These are phyloP conservation scores for Pseudogymnoascus pannorum DNA, from an alignment of 2,329 filamentous ascomycete species.

Conservation along the genomic window DNA sequence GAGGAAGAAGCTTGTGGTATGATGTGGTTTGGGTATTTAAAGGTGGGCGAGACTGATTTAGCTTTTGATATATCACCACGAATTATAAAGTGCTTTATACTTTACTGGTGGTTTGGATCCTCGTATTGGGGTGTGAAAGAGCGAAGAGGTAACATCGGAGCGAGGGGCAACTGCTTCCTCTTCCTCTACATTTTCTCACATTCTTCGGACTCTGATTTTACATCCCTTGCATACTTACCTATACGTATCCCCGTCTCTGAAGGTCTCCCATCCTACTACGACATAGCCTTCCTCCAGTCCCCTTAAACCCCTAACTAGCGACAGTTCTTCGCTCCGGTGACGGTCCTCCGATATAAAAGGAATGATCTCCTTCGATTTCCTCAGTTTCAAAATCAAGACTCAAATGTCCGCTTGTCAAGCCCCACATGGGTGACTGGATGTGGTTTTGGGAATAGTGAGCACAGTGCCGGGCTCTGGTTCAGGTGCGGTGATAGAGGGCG, in stretches of 20 bases:
- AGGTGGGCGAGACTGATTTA: background rate
- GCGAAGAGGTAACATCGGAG: no score
- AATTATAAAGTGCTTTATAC: background rate
- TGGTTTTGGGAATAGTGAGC: background rate
- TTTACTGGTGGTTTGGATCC: background rate
- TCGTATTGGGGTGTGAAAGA: background rate
- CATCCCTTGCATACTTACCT: no score
- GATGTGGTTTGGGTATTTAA: background rate
- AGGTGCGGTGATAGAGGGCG: background rate
- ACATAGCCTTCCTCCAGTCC: no score
- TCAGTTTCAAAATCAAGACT: background rate
- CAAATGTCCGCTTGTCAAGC: no score
- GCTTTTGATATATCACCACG: background rate
- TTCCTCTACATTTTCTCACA: no score
- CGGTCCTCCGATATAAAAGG: background rate
- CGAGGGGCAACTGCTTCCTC: background rate
- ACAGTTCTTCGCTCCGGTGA: no score
- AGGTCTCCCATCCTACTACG: no score
- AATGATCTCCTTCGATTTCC: background rate
- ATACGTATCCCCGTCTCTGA: no score
- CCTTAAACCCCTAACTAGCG: no score
- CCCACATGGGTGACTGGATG: background rate
- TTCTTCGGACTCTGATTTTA: no score
- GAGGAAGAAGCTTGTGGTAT: background rate
- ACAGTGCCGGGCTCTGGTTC: background rate